Base-by-base conservation (phyloP, 306 rosid genomes). In the Inga leiocalycina region DNA sequence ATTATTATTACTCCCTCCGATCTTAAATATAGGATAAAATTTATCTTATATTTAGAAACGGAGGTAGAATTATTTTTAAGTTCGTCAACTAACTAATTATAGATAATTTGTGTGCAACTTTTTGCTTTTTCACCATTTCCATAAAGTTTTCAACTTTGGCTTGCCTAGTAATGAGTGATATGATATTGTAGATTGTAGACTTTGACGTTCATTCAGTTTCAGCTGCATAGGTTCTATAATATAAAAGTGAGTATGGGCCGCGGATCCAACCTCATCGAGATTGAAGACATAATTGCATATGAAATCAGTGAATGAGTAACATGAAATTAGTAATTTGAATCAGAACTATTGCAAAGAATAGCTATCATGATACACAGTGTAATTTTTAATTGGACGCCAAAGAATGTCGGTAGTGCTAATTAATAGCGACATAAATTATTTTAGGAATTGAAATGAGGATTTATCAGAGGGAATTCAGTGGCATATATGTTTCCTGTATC, bases 161-260 rank as follows among this genome's bases (percentile, higher is more conserved):
- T 57, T 85, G 78, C 86, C 69, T 73, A 49, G 88, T 74, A 37
- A 62, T 70, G 74, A 37, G 87, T 75, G 70, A 83, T 67, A 39
- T 39, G 6, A 39, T 39, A 61, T 80, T 69, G 76, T 68, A 76
- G 56, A 77, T 82, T 80, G 92, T 82, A 68, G 84, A 43, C 74
- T 80, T 80, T 85, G 87, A 83, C 90, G 74, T 87, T 81, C 80
- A 72, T 43, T 73, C 69, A n/a, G 82, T 76, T 81, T 61, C 62
- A 62, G 85, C 44, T 62, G 46, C 83, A 17, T 88, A 14, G 83
- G 79, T 71, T 79, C 16, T 65, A 73, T 57, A 22, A 72, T 77
- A 61, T 6, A 70, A 77, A 46, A 64, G 67, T 49, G 41, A 69
- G 64, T 80, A 35, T 59, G 56, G 80, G 27, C 43, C 9, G 44